Percentiles rank a stretch among this genome's conserved stretches.
Conservation (phyloP, 192 early-diverging fungal species). For the Phlyctochytrium planicorne region DNA sequence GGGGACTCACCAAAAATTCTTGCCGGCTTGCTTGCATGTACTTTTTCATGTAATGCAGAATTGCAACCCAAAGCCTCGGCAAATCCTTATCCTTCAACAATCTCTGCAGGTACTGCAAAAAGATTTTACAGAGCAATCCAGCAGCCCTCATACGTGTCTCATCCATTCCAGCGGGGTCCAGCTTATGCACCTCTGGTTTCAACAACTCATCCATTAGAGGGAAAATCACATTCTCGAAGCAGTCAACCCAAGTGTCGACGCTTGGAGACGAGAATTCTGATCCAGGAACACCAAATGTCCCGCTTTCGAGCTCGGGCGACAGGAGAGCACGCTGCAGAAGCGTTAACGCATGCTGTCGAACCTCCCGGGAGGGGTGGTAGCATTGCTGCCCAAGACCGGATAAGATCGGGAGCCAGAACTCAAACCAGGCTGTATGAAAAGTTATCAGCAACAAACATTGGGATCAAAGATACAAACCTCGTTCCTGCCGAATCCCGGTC, state of each 20-base stretch:
- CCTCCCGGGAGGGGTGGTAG: slow-evolving; percentile 72
- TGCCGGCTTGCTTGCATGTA: slow-evolving; percentile 61
- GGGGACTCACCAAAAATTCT: slow-evolving; percentile 45
- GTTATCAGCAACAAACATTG: slow-evolving; percentile 8
- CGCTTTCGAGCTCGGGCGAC: slow-evolving; percentile 50
- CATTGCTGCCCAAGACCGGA: slow-evolving; percentile 73
- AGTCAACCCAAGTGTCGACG: slow-evolving; percentile 52
- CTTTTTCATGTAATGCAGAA: slow-evolving; percentile 64
- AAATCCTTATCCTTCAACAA: slow-evolving; percentile 59
- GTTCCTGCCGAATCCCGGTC: slow-evolving; percentile 34
- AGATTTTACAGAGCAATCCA: slow-evolving; percentile 71
- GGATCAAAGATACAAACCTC: slow-evolving; percentile 35
- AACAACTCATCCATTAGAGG: slow-evolving; percentile 83
- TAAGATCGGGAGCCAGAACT: slow-evolving; percentile 77
- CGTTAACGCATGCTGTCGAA: slow-evolving; percentile 78
- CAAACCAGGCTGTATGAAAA: slow-evolving; percentile 65
- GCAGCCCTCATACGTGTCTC: slow-evolving; percentile 74
- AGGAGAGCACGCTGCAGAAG: slow-evolving; percentile 79
- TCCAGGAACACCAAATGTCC: slow-evolving; percentile 5
- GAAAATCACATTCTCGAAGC: slow-evolving; percentile 86
- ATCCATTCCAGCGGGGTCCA: slow-evolving; percentile 67
- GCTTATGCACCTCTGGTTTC: slow-evolving; percentile 60
- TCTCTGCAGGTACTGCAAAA: slow-evolving; percentile 66
- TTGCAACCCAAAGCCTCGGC: slow-evolving; percentile 59
- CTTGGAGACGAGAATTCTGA: slow-evolving; percentile 13